A percentile compares a stretch with the other conserved stretches of the same genome.
Conservation (phyloP, 768 basidiomycete genomes). For the Rhizopogon vulgaris region DNA sequence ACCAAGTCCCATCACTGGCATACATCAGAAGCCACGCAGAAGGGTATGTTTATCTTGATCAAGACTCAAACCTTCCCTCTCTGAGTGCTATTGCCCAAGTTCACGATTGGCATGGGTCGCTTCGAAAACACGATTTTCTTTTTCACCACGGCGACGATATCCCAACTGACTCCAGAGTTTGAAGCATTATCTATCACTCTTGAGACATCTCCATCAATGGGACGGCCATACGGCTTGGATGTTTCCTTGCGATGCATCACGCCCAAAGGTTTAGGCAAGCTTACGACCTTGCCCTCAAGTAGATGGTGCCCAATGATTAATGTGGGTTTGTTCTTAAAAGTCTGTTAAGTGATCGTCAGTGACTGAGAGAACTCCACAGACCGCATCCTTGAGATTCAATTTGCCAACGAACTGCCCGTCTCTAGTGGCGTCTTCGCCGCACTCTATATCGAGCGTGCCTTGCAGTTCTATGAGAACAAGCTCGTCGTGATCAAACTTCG, state of each 20-base stretch:
- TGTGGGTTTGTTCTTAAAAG: slow-evolving; percentile 63
- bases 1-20: neutral
- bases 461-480: slow-evolving; percentile 85
- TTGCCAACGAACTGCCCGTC: slow-evolving; percentile 76
- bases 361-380: slow-evolving; percentile 25
- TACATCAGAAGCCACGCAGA: neutral
- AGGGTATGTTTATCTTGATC: neutral
- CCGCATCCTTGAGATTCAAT: slow-evolving; percentile 58
- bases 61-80: neutral
- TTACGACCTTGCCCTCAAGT: slow-evolving; percentile 79
- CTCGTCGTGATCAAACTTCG: slow-evolving; percentile 72
- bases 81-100: slow-evolving; percentile 11
- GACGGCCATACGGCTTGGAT: slow-evolving; percentile 1
- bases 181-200: neutral
- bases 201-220: neutral
- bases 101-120: slow-evolving; percentile 69
- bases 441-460: slow-evolving; percentile 72
- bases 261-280: slow-evolving; percentile 75
- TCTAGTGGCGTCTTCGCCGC: slow-evolving; percentile 39
- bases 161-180: slow-evolving; percentile 37
- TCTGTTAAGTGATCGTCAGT: slow-evolving; percentile 2
- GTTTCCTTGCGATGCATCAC: slow-evolving; percentile 49
- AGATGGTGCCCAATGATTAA: slow-evolving; percentile 84
- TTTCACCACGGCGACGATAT: slow-evolving; percentile 65
- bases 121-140: slow-evolving; percentile 81